Percentiles rank a stretch among this genome's conserved stretches.
These are phyloP conservation scores for Fusarium sp. DNA, from an alignment of 2,329 filamentous ascomycete species.

Conservation along the genomic window DNA sequence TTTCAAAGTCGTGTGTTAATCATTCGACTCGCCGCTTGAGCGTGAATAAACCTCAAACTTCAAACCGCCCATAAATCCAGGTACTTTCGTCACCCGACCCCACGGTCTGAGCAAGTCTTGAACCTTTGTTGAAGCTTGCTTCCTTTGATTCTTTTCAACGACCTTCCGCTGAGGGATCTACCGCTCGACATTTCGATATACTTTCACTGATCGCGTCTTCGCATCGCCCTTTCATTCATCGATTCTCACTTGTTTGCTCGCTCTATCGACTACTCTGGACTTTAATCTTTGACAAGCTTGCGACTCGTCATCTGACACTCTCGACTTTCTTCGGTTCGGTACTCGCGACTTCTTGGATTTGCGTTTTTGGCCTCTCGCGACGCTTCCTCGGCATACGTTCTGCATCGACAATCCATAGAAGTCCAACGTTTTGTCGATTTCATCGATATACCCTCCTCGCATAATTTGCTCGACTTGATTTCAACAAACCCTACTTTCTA, in stretches of 20 bases:
- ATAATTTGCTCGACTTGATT: slow-evolving; percentile 41
- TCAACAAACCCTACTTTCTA: slow-evolving; percentile 35
- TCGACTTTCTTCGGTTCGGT: slow-evolving; percentile 26
- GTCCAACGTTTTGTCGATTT: slow-evolving; percentile 30
- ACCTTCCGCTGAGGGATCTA: slow-evolving; percentile 8
- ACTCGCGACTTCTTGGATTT: slow-evolving; percentile 43
- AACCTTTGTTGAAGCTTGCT: slow-evolving; percentile 27
- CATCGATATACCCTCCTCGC: slow-evolving; percentile 40
- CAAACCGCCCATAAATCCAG: slow-evolving; percentile 11
- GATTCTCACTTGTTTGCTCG: slow-evolving; percentile 27
- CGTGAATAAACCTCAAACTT: slow-evolving; percentile 38
- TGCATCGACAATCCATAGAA: slow-evolving; percentile 30
- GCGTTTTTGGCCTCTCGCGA: slow-evolving; percentile 31
- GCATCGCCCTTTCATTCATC: slow-evolving; percentile 43
- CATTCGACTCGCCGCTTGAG: slow-evolving; percentile 38
- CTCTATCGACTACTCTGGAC: slow-evolving; percentile 33
- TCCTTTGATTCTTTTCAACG: slow-evolving; percentile 21
- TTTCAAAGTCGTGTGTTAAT: slow-evolving; percentile 37
- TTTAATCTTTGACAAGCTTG: slow-evolving; percentile 38
- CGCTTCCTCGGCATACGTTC: slow-evolving; percentile 33
- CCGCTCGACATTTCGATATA: slow-evolving; percentile 22
- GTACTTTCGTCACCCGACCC: slow-evolving; percentile 30
- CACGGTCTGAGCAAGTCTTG: slow-evolving; percentile 15
- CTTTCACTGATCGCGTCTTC: slow-evolving; percentile 27
- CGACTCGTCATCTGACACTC: slow-evolving; percentile 33